Base-by-base conservation (phyloP, 768 basidiomycete species). In the Cantharellus anzutake region DNA sequence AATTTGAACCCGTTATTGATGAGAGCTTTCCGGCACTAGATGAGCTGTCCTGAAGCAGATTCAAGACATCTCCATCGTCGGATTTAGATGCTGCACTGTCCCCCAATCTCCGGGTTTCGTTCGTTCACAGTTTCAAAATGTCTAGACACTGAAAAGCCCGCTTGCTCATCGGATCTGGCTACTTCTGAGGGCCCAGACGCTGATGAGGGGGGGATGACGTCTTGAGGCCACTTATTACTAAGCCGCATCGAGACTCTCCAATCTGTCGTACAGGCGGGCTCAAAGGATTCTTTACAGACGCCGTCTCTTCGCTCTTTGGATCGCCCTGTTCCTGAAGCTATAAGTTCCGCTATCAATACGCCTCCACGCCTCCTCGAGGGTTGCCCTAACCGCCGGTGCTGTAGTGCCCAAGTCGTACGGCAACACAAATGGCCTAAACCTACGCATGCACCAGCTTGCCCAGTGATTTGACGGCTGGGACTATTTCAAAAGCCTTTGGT, bases 271-370 rank as follows among this genome's bases (percentile, higher is more conserved):
- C 14, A 7, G 5, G 16, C 52, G 1, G 1, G 39, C 14, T 40
- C 41, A 14, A 39, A 42, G 41, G 11, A 14, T 14, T 42, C 48
- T 55, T 16, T 20, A 42, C 56, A 59, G 34, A 41, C 37, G 38
- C 56, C 34, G 11, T 29, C 56, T 42, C 60, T 53, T n/a, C 44
- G 51, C 38, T 29, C 56, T 38, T 48, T 59, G 11, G 40, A 51
- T 60, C 58, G 35, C n/a, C 7, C 60, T 3, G 50, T 40, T 35
- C 73, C 78, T 11, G 77, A 76, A 37, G 69, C 2, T 87, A 87
- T 70, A 84, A 90, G 69, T 91, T 90, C 68, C 87, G 90, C 68
- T 76, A 80, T 41, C 85, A 88, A 68, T 85, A 83, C 66, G 82
- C 84, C 63, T 14, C 38, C 14, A 75, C 73, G 42, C 85, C 86